Base-by-base conservation (phyloP, 2,329 filamentous ascomycete species). In the Arthroderma sp. region DNA sequence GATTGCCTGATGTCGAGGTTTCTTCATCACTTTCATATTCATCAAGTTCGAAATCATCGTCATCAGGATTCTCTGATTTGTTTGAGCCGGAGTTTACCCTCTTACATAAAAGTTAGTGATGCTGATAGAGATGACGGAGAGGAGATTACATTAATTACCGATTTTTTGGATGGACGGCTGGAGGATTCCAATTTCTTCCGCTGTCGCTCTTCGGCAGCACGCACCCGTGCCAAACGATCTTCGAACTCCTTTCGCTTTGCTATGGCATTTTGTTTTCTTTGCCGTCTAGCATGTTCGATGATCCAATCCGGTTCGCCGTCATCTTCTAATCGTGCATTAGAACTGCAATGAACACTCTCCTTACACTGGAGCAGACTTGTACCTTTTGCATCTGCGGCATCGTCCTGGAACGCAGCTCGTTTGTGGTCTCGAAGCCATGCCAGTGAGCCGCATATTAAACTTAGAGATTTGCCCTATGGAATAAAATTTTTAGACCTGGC, bases 401-500 rank as follows among this genome's bases (percentile, higher is more conserved):
- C 51, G 58, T 72, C 61, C 69, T 82, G 62, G 69, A 81, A 63
- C 49, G 61, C 53, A 56, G 69, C 60, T 63, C 78, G 69, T 60
- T 93, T 89, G 64, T 88, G 77, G 46, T 85, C 77, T 40, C 88
- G 80, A n/a, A 95, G 71, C 88, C 88, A 95, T 2, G 87, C 94
- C 55, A 95, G 63, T 4, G 87, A 81, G 36, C 82, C 83, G 59
- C 88, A 95, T 50, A 95, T 91, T 29, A 95, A 71, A 52, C 88
- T 94, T 38, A 95, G 65, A 1, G 88, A 94, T 73, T 95, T 95
- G 38, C 88, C 88, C 72, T 83, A 50, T 11, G 34, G 3, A 22
- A 22, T 22, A 22, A 2, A 2, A 22, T 22, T 22, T 22, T 22
- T 22, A 22, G 15, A 22, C 9, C 9, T 9, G 11, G 33, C 33